A percentile compares a stretch with the other conserved stretches of the same genome.
Evolutionary conservation across 345 rosid species (phyloP).

Genomic region (thale cress (Arabidopsis thaliana)): DNA sequence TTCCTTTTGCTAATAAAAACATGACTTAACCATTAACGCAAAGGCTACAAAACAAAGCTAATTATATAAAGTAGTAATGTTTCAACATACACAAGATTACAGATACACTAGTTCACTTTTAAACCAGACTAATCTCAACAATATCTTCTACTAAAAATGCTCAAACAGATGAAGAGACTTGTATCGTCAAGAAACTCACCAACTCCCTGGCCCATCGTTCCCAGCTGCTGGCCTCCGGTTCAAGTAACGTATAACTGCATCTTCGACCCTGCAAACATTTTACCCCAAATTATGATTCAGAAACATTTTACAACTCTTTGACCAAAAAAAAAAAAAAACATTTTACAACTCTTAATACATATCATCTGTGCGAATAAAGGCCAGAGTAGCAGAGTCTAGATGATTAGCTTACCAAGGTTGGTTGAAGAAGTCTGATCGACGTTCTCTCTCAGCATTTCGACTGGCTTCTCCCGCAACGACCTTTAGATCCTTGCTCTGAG

Average conservation of each 20-base stretch:
- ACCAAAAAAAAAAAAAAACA: too few relatives aligned
- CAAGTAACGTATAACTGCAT: slow-evolving; percentile 92
- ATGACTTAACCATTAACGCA: slow-evolving; percentile 2
- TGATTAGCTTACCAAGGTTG: slow-evolving; percentile 83
- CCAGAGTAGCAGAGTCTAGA: neutral
- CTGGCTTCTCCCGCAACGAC: slow-evolving; percentile 86
- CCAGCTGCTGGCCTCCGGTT: slow-evolving; percentile 92
- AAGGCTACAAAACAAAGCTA: slow-evolving; percentile 34
- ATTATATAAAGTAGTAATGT: slow-evolving; percentile 14
- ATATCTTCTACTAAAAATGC: slow-evolving; percentile 14
- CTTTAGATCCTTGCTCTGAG: slow-evolving; percentile 92
- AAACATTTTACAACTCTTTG: too few relatives aligned
- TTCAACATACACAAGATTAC: slow-evolving; percentile 37
- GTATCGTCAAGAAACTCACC: slow-evolving; percentile 45
- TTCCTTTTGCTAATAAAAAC: neutral
- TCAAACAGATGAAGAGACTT: slow-evolving; percentile 30
- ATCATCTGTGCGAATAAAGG: neutral
- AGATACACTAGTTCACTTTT: slow-evolving; percentile 18
- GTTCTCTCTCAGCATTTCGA: slow-evolving; percentile 87
- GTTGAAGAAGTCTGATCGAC: slow-evolving; percentile 84
- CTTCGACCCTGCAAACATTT: slow-evolving; percentile 78
- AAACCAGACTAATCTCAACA: slow-evolving; percentile 1
- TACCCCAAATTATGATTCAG: slow-evolving; percentile 21
- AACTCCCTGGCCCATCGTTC: slow-evolving; percentile 84
- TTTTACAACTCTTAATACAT: slow-evolving; percentile 1